Evolutionary conservation across 2,329 filamentous ascomycete species (phyloP).

Genomic region (Aspergillus sp.): DNA sequence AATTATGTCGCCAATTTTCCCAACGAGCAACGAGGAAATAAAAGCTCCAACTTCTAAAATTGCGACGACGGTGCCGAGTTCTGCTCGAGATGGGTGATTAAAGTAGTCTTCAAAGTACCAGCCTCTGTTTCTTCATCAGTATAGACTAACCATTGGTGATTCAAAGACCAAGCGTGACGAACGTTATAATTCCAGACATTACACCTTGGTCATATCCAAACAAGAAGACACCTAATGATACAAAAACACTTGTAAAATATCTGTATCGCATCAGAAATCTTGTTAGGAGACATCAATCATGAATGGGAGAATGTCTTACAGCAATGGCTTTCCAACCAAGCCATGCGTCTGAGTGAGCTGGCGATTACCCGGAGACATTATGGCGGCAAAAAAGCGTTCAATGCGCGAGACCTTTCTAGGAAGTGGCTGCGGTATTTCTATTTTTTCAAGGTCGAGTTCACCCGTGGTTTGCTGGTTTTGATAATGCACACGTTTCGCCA

Average conservation of each 20-base stretch:
- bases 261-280: slow-evolving; percentile 48
- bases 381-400: slow-evolving; percentile 71
- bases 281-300: slow-evolving; percentile 4
- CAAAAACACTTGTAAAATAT: slow-evolving; percentile 87
- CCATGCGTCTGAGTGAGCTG: slow-evolving; percentile 75
- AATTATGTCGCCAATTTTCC: slow-evolving; percentile 86
- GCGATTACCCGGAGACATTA: slow-evolving; percentile 78
- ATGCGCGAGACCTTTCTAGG: slow-evolving; percentile 63
- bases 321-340: slow-evolving; percentile 89
- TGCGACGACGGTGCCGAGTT: slow-evolving; percentile 96
- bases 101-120: slow-evolving; percentile 90
- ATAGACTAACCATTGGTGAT: not conserved
- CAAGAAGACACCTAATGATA: slow-evolving; percentile 63
- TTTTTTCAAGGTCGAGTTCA: slow-evolving; percentile 37
- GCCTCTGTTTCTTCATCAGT: slow-evolving; percentile 57
- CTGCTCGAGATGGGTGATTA: slow-evolving; percentile 77
- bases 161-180: slow-evolving; percentile 21
- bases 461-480: slow-evolving; percentile 49
- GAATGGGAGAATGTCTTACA: slow-evolving; percentile 60
- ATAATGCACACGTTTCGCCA: slow-evolving; percentile 70
- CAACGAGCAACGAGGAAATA: slow-evolving; percentile 81
- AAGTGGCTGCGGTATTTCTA: slow-evolving; percentile 71
- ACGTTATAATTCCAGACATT: slow-evolving; percentile 71
- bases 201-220: slow-evolving; percentile 67
- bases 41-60: slow-evolving; percentile 94